Conservation (phyloP, 1,139 yeast genomes). For the Kazachstania sp. region DNA sequence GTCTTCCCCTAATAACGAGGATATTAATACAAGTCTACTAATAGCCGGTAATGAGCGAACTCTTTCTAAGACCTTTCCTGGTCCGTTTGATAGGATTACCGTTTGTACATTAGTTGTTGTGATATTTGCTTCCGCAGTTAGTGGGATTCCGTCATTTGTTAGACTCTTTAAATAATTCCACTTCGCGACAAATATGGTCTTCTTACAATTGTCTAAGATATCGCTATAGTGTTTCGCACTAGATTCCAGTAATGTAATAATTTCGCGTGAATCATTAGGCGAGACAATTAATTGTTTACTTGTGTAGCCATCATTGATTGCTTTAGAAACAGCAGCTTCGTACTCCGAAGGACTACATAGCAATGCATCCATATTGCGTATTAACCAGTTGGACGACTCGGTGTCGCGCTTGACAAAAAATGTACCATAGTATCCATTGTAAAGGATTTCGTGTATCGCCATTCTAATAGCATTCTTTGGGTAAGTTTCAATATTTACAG, state of each 20-base stretch:
- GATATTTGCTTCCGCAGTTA: not conserved
- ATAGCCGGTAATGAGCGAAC: not conserved
- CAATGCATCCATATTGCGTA: not conserved
- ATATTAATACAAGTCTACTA: not conserved
- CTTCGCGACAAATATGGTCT: not conserved
- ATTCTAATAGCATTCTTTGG: not conserved
- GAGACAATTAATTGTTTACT: not conserved
- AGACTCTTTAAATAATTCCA: not conserved
- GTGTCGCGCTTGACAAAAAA: not conserved
- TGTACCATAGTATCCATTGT: not conserved
- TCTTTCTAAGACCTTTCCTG: not conserved
- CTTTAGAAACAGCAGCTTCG: not conserved
- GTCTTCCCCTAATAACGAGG: not conserved
- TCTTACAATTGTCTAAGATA: not conserved
- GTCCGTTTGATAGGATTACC: not conserved
- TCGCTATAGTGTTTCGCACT: not conserved
- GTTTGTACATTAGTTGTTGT: not conserved
- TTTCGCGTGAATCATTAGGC: not conserved
- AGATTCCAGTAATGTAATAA: not conserved
- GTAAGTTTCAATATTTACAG: not conserved
- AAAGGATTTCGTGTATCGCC: not conserved
- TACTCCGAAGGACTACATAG: not conserved
- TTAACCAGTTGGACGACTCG: not conserved
- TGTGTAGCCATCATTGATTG: not conserved
- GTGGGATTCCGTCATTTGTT: not conserved